Base-by-base conservation (phyloP, 805 yeast species). In the Barnettozyma populi region DNA sequence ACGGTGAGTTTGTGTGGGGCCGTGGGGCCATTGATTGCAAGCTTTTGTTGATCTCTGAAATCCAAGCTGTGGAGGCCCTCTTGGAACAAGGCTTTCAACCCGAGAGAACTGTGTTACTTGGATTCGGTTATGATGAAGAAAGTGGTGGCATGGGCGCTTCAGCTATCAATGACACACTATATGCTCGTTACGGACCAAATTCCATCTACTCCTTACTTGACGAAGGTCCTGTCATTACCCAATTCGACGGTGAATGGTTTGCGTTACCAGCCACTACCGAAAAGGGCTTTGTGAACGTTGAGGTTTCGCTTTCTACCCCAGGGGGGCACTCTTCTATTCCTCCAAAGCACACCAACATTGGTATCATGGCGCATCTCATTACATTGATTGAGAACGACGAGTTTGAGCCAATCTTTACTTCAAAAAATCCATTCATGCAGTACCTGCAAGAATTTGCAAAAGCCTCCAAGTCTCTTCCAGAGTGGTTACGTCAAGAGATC, bases 321-420 rank as follows among this genome's bases (percentile, higher is more conserved):
- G 95, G 95, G 35, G 95, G 95, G 8, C 95, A 86, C 60, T 80
- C 92, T 1, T 83, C 90, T 8, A 63, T 75, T n/a, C 94, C 95
- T 8, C 92, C 90, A 2, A 83, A 78, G 41, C 94, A 87, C 59
- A 86, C 95, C 6, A 75, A 84, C 4, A 85, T 88, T 65, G 96
- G 94, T 16, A 74, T 87, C 29, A 69, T 82, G 44, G 71, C 88
- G 2, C 79, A 82, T 50, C 68, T 86, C 45, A 70, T 83, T 14
- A 60, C 69, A 9, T 54, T 62, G 21, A 70, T 86, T 41, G 95
- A 88, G 62, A 63, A 65, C 18, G 73, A 77, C 48, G 82, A 80
- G 10, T 67, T 61, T 44, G 52, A 53, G 24, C 71, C 82, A 1
- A 53, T 66, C n/a, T 66, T 86, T 35, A 65, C 78, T 9, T 53